phyloP scores from a whole-genome alignment of 2,329 filamentous ascomycete genomes.

The Pyrenophora tritici-repentis region DNA sequence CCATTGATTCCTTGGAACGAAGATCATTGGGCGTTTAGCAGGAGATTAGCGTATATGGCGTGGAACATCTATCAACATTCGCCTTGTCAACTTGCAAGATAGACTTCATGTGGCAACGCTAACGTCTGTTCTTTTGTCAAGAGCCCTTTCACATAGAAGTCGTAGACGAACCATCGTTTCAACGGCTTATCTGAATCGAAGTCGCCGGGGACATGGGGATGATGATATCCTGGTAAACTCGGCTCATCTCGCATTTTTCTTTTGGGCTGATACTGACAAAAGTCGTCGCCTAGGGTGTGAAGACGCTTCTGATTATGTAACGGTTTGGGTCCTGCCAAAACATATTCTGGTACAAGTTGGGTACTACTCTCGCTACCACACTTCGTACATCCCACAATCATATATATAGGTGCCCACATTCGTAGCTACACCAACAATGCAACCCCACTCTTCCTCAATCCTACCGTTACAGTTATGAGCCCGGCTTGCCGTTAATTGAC shows the following conservation, averaged over 20 bases:
- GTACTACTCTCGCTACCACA: no score
- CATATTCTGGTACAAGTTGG: no score
- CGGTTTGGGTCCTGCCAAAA: no score
- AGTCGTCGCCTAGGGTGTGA: slow-evolving; percentile 1
- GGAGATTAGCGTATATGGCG: background rate
- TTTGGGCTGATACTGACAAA: background rate
- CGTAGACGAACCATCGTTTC: slow-evolving; percentile 3
- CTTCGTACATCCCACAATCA: no score
- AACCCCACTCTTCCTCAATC: no score
- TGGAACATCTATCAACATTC: background rate
- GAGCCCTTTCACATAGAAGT: slow-evolving; percentile 1
- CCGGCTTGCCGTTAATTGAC: no score
- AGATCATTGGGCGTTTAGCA: background rate
- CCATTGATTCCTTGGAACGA: background rate
- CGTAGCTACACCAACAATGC: no score
- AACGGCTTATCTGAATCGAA: background rate
- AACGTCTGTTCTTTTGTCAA: slow-evolving; percentile 3
- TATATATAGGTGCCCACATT: no score
- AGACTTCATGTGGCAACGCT: slow-evolving; percentile 2
- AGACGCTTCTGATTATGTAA: background rate
- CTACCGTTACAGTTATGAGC: no score
- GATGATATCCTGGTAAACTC: background rate
- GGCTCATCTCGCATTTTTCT: background rate
- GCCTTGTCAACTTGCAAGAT: background rate
- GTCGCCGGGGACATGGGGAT: slow-evolving; percentile 1